These are phyloP conservation scores for Leishmania guyanensis DNA, from an alignment of 208 protist genomes.

Conservation along the genomic window DNA sequence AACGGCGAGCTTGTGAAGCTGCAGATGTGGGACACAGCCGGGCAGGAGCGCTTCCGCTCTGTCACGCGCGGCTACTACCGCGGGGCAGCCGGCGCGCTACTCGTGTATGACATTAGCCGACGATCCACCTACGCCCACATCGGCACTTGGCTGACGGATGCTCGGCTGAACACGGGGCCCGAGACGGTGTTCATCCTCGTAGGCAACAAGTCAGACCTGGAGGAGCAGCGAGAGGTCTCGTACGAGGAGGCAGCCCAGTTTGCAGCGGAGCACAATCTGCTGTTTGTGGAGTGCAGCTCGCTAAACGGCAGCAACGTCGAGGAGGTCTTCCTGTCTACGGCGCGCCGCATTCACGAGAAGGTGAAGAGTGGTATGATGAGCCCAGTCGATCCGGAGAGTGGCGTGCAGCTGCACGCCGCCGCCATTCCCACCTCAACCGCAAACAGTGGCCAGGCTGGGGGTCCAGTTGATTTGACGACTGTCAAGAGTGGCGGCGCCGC, in stretches of 20 bases:
- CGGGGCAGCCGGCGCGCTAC: slow-evolving; percentile 94
- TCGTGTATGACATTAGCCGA: slow-evolving; percentile 96
- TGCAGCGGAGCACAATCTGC: slow-evolving; percentile 94
- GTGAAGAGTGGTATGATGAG: slow-evolving; percentile 93
- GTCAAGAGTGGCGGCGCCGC: slow-evolving; percentile 5
- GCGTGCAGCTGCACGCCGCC: slow-evolving; percentile 75
- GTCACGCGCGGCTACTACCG: slow-evolving; percentile 97
- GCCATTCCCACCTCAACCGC: slow-evolving; percentile 35
- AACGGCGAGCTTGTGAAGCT: slow-evolving; percentile 96
- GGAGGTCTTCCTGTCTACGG: slow-evolving; percentile 93
- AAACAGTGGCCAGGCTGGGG: slow-evolving; percentile 13
- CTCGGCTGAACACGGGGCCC: slow-evolving; percentile 86
- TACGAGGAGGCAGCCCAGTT: slow-evolving; percentile 96
- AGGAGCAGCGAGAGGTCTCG: slow-evolving; percentile 94
- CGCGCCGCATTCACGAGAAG: slow-evolving; percentile 94
- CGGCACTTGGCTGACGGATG: slow-evolving; percentile 95
- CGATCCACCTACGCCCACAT: slow-evolving; percentile 86
- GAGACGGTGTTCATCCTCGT: slow-evolving; percentile 91
- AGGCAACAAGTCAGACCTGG: slow-evolving; percentile 97
- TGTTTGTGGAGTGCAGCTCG: slow-evolving; percentile 95
- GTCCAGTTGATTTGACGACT: slow-evolving; percentile 10
- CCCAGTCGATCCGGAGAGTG: slow-evolving; percentile 72
- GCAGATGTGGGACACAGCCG: slow-evolving; percentile 98
- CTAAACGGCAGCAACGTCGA: slow-evolving; percentile 94
- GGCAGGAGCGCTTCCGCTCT: slow-evolving; percentile 90